Evolutionary conservation across 805 yeast species (phyloP), one percentile per base, ranked within the genome.

Genomic region (Nakazawaea holstii): DNA sequence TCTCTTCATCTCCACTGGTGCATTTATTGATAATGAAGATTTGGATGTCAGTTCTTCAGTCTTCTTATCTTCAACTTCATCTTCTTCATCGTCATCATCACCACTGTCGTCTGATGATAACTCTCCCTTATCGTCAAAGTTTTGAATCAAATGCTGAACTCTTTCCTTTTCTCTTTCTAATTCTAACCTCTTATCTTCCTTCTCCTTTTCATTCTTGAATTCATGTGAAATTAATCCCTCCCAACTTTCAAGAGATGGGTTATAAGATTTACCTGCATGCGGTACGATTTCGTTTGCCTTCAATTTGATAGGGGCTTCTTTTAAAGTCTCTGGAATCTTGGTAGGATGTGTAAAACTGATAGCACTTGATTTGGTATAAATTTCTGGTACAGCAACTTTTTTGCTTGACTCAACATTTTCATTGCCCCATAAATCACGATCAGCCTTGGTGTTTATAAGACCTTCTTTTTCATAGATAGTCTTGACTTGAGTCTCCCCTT

Each of bases 231-330:
- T 77, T 55, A 91, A 73, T 15, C 64, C 66, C 56, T 80, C 80
- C 99, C 99, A 94, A 27, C 86, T 79, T 48, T 83, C 85, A 53
- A 82, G 70, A 10, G 92, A 76, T 26, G 99, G 99, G 61, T 94
- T 94, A 61, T 89, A 94, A 2, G 98, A 91, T 62, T 85, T 87
- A 47, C 98, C 98, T 1, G 84, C 94, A 56, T 84, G 83, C 10
- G 96, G 90, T 3, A 81, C 48, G 1, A 55, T 63, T 15, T 72
- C 81, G 41, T 67, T 57, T n/a, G 73, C 73, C 49, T 70, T 74
- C 14, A 87, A 76, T 37, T 57, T 56, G n/a, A 81, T 61, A 1
- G 95, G 83, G 2, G 68, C 68, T 30, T 67, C 63, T 41, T 64
- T 70, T 53, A 82, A 56, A 2, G 91, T 83, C 26, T 61, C 62